Conservation (phyloP, 2,329 filamentous ascomycete species). For the Colletotrichum higginsianum region DNA sequence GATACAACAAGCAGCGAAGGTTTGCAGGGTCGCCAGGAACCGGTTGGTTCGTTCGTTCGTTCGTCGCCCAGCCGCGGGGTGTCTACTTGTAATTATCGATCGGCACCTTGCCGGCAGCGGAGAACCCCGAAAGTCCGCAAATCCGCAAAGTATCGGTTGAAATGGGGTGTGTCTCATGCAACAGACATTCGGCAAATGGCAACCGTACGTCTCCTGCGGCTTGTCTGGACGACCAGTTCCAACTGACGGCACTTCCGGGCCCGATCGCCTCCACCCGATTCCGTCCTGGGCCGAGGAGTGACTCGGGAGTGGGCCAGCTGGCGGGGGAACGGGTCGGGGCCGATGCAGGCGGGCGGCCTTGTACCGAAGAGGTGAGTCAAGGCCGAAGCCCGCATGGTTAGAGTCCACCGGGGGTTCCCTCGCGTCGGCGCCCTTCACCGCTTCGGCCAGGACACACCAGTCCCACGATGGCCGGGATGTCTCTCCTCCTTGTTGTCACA, state of each 20-base stretch:
- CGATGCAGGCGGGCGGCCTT: background rate
- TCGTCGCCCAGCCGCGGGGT: background rate
- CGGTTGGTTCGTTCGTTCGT: background rate
- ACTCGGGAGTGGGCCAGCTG: constrained; percentile 3
- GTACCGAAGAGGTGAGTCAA: background rate
- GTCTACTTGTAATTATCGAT: background rate
- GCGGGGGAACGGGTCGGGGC: background rate
- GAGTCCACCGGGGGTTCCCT: background rate
- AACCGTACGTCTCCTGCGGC: background rate
- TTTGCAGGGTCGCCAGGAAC: background rate
- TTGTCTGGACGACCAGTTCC: background rate
- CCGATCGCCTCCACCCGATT: background rate
- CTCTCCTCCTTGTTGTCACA: background rate
- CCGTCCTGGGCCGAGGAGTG: background rate
- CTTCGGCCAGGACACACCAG: background rate
- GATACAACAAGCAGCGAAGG: constrained; percentile 7
- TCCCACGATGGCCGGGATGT: background rate
- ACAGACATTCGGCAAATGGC: constrained; percentile 1
- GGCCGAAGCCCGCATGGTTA: background rate
- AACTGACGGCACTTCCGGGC: background rate
- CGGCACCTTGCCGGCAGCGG: background rate
- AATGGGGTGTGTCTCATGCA: background rate
- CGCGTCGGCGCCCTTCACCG: constrained; percentile 3
- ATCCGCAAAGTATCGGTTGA: background rate
- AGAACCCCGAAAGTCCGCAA: constrained; percentile 22